Conservation (phyloP, 345 rosid species). For the Lagerstroemia speciosa region DNA sequence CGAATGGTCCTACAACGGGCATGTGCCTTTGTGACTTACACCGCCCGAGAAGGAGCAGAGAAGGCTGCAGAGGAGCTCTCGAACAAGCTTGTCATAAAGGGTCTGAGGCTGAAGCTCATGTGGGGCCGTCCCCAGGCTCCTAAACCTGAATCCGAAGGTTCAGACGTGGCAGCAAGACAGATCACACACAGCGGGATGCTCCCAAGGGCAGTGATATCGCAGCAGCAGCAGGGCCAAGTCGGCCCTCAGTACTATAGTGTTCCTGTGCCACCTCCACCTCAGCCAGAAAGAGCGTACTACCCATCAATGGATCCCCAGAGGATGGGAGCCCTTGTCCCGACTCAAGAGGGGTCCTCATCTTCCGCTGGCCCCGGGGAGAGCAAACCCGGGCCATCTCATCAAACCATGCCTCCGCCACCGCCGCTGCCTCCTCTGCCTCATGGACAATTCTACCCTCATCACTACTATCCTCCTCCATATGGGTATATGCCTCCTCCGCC, state of each 20-base stretch:
- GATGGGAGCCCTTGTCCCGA: slow-evolving; percentile 79
- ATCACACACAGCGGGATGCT: slow-evolving; percentile 71
- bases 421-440: slow-evolving; percentile 19
- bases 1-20: slow-evolving; percentile 83
- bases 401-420: slow-evolving; percentile 7
- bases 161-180: slow-evolving; percentile 60
- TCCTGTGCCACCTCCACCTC: slow-evolving; percentile 44
- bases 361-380: slow-evolving; percentile 24
- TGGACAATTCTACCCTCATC: slow-evolving; percentile 49
- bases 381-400: slow-evolving; percentile 29
- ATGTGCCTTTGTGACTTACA: slow-evolving; percentile 90
- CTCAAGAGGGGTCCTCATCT: slow-evolving; percentile 57
- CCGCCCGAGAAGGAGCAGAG: slow-evolving; percentile 93
- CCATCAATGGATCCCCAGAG: slow-evolving; percentile 98
- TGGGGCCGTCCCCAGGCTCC: slow-evolving; percentile 96
- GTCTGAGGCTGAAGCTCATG: slow-evolving; percentile 80
- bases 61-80: slow-evolving; percentile 91
- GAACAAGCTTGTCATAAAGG: slow-evolving; percentile 78
- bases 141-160: slow-evolving; percentile 56
- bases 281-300: slow-evolving; percentile 62
- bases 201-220: slow-evolving; percentile 81
- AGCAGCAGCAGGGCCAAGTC: slow-evolving; percentile 60
- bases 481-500: slow-evolving; percentile 55
- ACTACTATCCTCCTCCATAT: slow-evolving; percentile 51
- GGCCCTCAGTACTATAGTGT: slow-evolving; percentile 62